Base-by-base conservation (phyloP, 345 rosid species). In the Eucalyptus sideroxylon region DNA sequence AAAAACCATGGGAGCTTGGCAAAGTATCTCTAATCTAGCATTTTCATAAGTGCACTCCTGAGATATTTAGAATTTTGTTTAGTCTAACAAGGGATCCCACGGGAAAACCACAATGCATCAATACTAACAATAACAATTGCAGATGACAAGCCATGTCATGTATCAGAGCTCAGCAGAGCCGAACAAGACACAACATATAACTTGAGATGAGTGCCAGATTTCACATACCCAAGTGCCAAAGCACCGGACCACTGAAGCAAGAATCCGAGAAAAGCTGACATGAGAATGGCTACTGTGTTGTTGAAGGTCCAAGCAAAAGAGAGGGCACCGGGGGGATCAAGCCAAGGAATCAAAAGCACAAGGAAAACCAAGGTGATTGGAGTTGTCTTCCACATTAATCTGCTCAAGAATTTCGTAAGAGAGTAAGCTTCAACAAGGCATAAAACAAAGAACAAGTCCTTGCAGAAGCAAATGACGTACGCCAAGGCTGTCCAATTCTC, bases 221-320 rank as follows among this genome's bases (percentile, higher is more conserved):
- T 53, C n/a, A 90, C 96, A 92, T 92, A 97, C 99, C 98, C 99
- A 31, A 98, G 97, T 11, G 98, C 99, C 92, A 97, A 94, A 87
- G 99, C 99, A 82, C 98, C 99, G 0, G 99, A 98, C 99, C 99
- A 98, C 90, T 97, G 99, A 93, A 98, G 99, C 95, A 97, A 94
- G 95, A 98, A 97, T 26, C 99, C 99, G 9, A 98, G 96, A 89
- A 97, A 49, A 88, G 99, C 98, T 6, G 99, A 98, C 51, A 91
- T 4, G 47, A 98, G 94, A 90, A 98, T 96, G 44, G 95, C 94
- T 9, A 88, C 83, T 16, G 97, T 95, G 86, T 94, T 98, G 49
- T 60, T 86, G 88, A 92, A 90, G 92, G 91, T 95, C 99, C 98
- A 98, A 12, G 93, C 82, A 86, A 95, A 98, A 44, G 96, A 92